Percentiles rank a stretch among this genome's conserved stretches.
Evolutionary conservation across 1,284 basidiomycete species (phyloP).

Genomic region (Puccinia sorghi): DNA sequence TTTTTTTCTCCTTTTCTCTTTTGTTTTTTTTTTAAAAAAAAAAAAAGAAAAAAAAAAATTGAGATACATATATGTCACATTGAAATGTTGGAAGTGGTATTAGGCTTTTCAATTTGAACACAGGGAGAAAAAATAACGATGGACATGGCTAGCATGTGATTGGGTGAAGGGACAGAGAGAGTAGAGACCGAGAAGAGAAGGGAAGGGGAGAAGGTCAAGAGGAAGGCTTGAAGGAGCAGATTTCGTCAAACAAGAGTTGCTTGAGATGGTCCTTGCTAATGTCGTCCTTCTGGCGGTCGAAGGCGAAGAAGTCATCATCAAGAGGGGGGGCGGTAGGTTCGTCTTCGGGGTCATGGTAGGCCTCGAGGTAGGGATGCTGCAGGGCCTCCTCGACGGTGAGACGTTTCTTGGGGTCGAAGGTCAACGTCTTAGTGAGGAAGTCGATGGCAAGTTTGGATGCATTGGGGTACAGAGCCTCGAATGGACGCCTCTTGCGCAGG

Average conservation of each 20-base stretch:
- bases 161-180: too few species aligned
- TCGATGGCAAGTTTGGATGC: constrained; percentile 82
- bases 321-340: constrained; percentile 88
- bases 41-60: too few species aligned
- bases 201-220: too few species aligned
- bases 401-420: constrained; percentile 83
- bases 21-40: too few species aligned
- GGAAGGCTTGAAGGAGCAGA: not conserved
- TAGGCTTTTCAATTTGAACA: too few species aligned
- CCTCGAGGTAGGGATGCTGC: constrained; percentile 84
- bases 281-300: constrained; percentile 90
- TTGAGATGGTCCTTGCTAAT: constrained; percentile 82
- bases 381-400: constrained; percentile 88
- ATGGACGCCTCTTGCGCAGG: constrained; percentile 78
- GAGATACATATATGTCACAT: too few species aligned
- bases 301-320: constrained; percentile 88
- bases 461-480: constrained; percentile 79
- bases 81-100: too few species aligned
- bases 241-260: constrained; percentile 49
- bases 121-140: too few species aligned
- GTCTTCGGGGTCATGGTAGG: constrained; percentile 63
- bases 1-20: too few species aligned
- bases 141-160: too few species aligned
- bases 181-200: too few species aligned
- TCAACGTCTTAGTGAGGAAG: constrained; percentile 76